phyloP scores from a whole-genome alignment of 495 filamentous ascomycete species.

The Penicillium roqueforti region DNA sequence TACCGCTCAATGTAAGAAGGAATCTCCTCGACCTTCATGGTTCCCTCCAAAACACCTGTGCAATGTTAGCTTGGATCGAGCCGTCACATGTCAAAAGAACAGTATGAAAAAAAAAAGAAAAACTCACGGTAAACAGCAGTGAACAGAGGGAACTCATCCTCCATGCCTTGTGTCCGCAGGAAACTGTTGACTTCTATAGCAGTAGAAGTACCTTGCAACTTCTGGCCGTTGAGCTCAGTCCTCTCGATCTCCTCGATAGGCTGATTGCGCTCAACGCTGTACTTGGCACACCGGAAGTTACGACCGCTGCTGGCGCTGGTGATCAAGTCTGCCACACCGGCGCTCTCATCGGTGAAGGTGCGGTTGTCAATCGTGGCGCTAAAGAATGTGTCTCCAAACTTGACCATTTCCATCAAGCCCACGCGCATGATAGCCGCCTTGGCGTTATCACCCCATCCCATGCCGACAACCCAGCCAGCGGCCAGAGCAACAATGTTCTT shows the following conservation, averaged over 20 bases:
- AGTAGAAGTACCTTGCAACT: conserved; percentile 89
- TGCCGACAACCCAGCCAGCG: conserved; percentile 90
- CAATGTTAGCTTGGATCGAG: conserved; percentile 14
- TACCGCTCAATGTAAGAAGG: conserved; percentile 46
- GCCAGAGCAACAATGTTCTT: conserved; percentile 97
- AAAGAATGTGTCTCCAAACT: conserved; percentile 92
- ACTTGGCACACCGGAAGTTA: conserved; percentile 91
- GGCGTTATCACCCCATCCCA: conserved; percentile 97
- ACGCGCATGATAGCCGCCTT: conserved; percentile 97
- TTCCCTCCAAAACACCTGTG: conserved; percentile 39
- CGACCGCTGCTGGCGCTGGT: conserved; percentile 87
- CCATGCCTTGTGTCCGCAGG: conserved; percentile 68
- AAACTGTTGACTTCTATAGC: conserved; percentile 87
- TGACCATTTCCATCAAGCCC: conserved; percentile 89
- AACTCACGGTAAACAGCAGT: conserved; percentile 68
- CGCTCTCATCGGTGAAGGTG: conserved; percentile 95
- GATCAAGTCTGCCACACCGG: conserved; percentile 93
- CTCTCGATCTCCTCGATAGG: conserved; percentile 83
- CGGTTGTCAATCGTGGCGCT: conserved; percentile 66
- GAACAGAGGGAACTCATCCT: conserved; percentile 86
- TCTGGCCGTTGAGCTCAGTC: conserved; percentile 92
- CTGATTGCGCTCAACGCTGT: conserved; percentile 73
- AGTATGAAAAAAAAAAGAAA: background rate
- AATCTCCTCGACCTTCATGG: conserved; percentile 41
- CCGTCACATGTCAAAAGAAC: background rate